Evolutionary conservation across 257 asterid genomes (phyloP), one percentile per base, ranked within the genome.

Genomic region (Solanum sitiens): DNA sequence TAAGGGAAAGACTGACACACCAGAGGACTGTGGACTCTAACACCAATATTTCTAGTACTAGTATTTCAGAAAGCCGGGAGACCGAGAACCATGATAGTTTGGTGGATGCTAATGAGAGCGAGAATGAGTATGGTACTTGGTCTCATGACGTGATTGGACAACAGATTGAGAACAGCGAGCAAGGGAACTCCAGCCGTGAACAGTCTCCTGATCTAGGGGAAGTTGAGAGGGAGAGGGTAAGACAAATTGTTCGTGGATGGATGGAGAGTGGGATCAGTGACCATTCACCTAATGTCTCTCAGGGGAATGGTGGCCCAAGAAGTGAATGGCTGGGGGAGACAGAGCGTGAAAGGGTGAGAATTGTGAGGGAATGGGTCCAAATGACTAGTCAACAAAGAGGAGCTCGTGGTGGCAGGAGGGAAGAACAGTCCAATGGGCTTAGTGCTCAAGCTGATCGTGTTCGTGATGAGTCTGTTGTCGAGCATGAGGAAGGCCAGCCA

Each of bases 181-280:
- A 67, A 75, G 94, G 91, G 20, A 91, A 71, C 90, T 94, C 96
- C 86, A 96, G 98, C 77, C 98, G 94, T 11, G 99, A 96, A 93
- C 99, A 94, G 80, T 95, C 98, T 90, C 98, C 95, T 65, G 98
- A 94, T 86, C 91, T 94, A 65, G 98, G 98, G 77, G 98, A 95
- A 21, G 95, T 91, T 88, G 98, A 95, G 89, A 92, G 98, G 91
- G 98, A 96, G 88, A 91, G 98, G 86, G 99, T 97, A 86, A 92
- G 99, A 92, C 98, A 95, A 77, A 94, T 95, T 90, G 99, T 92
- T 84, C 97, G 98, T 88, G 98, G 98, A 79, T 95, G 98, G 99
- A 93, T 95, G 98, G 99, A 94, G 92, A 97, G 94, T 91, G 98
- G 97, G 87, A 91, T 94, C 70, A 87, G 90, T 83, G 97, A 93